Evolutionary conservation across 148 eudicot species (phyloP).

Genomic region (Beta vulgaris): DNA sequence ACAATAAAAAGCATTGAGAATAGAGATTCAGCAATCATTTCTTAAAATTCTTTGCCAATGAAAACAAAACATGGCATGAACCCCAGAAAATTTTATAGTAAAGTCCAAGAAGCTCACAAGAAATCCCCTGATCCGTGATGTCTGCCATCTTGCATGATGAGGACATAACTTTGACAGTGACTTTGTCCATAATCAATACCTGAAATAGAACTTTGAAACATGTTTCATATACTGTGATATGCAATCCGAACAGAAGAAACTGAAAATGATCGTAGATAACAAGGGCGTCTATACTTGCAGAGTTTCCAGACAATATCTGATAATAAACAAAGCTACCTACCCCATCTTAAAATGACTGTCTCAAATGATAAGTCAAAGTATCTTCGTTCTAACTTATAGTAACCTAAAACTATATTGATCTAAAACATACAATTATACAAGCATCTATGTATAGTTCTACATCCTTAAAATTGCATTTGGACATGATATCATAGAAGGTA

Average conservation of each 20-base stretch:
- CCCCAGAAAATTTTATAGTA: not conserved
- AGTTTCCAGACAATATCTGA: not conserved
- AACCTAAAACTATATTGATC: not conserved
- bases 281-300: not conserved
- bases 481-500: no score
- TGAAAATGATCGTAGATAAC: not conserved
- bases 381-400: not conserved
- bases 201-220: conserved; percentile 24
- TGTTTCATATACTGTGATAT: not conserved
- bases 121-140: conserved; percentile 92
- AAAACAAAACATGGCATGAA: not conserved
- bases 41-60: no score
- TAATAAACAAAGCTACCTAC: not conserved
- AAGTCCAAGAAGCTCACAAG: conserved; percentile 52
- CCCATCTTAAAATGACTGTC: not conserved
- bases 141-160: conserved; percentile 97
- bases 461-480: no score
- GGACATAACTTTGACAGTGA: conserved; percentile 95
- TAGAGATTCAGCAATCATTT: no score
- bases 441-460: no score
- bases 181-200: conserved; percentile 99
- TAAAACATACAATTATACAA: not conserved
- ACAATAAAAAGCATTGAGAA: no score
- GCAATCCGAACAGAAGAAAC: not conserved
- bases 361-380: not conserved